These are phyloP conservation scores for Hypomontagnella monticulosa DNA, from an alignment of 495 filamentous ascomycete species.

Conservation along the genomic window DNA sequence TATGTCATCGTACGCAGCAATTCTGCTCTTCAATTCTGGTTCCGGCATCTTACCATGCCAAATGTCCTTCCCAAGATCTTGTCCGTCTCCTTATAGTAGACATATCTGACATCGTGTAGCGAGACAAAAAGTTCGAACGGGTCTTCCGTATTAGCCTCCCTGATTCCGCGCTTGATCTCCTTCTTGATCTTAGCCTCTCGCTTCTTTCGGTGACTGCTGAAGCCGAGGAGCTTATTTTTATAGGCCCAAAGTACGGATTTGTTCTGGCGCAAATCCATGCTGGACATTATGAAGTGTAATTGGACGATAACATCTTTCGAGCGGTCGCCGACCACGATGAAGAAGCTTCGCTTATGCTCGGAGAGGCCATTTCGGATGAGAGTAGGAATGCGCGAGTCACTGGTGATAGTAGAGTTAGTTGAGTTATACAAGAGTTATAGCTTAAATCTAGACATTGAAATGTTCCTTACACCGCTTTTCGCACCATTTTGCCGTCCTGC, in stretches of 20 bases:
- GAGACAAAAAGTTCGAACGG: slow-evolving; percentile 98
- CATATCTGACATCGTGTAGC: slow-evolving; percentile 96
- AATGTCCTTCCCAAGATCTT: slow-evolving; percentile 99
- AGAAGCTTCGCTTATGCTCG: slow-evolving; percentile 97
- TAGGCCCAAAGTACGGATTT: slow-evolving; percentile 99
- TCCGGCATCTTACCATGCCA: slow-evolving; percentile 70
- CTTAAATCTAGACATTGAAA: not conserved
- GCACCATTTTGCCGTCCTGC: slow-evolving; percentile 55
- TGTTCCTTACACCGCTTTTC: slow-evolving; percentile 67
- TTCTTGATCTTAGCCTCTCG: slow-evolving; percentile 97
- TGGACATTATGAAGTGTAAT: slow-evolving; percentile 92
- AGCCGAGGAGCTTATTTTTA: slow-evolving; percentile 95
- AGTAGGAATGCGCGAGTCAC: slow-evolving; percentile 94
- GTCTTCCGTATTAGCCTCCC: slow-evolving; percentile 95
- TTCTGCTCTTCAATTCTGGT: not conserved
- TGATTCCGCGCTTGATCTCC: slow-evolving; percentile 93
- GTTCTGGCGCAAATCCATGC: slow-evolving; percentile 90
- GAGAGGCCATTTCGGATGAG: slow-evolving; percentile 95
- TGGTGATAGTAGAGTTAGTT: slow-evolving; percentile 45
- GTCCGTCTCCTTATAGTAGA: slow-evolving; percentile 99
- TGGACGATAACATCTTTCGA: slow-evolving; percentile 98
- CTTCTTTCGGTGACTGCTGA: slow-evolving; percentile 95
- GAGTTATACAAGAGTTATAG: not conserved
- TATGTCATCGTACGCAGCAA: not conserved
- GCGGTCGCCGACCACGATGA: slow-evolving; percentile 94